phyloP scores from a whole-genome alignment of 176 grass and related monocot genomes.

The Rhipidocladum racemiflorum region DNA sequence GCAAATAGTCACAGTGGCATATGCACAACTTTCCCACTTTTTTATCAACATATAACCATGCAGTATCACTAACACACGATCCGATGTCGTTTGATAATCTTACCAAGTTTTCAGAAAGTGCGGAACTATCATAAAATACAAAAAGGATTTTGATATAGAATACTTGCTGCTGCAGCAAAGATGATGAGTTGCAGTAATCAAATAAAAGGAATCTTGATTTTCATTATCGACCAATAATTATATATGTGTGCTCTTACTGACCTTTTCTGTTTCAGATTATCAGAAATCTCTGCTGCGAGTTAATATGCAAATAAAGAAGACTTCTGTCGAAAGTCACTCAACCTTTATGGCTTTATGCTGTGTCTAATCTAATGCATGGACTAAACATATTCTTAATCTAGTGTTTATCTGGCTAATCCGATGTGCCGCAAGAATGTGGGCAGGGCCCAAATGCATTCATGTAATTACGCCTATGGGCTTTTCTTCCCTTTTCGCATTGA shows the following conservation, averaged over 20 bases:
- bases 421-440: conserved; percentile 5
- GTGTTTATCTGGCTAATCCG: background rate
- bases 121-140: background rate
- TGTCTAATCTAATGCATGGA: background rate
- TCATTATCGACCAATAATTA: background rate
- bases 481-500: background rate
- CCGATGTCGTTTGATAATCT: background rate
- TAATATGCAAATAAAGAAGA: background rate
- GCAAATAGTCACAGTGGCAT: background rate
- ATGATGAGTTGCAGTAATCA: background rate
- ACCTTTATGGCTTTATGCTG: background rate
- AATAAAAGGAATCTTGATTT: background rate
- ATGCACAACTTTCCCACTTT: background rate
- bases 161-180: background rate
- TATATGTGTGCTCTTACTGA: background rate
- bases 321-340: background rate
- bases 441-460: conserved; percentile 20
- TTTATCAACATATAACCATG: background rate
- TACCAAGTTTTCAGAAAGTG: background rate
- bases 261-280: background rate
- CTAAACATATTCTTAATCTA: background rate
- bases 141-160: background rate
- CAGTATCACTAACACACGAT: background rate
- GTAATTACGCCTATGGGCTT: background rate
- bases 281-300: background rate